Evolutionary conservation across 2,329 filamentous ascomycete genomes (phyloP), one percentile per base, ranked within the genome.

Genomic region (Emmonsiellopsis sp.): DNA sequence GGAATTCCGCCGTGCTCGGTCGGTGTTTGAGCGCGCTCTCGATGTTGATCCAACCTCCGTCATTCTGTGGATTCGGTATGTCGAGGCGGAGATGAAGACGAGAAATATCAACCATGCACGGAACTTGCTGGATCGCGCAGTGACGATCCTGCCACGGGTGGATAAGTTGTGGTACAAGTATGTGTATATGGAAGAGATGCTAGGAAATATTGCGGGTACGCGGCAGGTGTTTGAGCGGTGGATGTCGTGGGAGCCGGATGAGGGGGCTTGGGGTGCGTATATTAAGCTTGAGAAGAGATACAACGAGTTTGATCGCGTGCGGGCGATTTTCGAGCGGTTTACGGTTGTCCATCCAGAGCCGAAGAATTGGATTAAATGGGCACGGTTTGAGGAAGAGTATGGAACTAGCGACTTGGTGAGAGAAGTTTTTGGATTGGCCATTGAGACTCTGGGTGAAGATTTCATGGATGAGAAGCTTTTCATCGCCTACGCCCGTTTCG

Each of bases 101-200:
- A 79, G 91, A 60, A 95, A 95, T 68, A 96, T 98, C 76, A 95
- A 95, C 69, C 92, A 97, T 78, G 91, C 93, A 35, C 80, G 93
- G 55, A 98, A 98, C 68, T 73, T 98, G 50, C 81, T 98, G 51
- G 93, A 98, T 69, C 85, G 93, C 53, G 91, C 93, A n/a, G 89
- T 97, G 51, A 90, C 90, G 0, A 88, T 94, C 53, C 76, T 96
- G 40, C 93, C 93, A 5, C 79, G 93, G 54, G 82, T 97, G 41
- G 90, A 97, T 69, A 97, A 97, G 77, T 76, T 98, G 35, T 98
- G 93, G 93, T 98, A 95, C 77, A 97, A 97, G 70, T 98, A 96
- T 76, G 89, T 95, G 30, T 95, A 95, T 69, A 94, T 95, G 86
- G 92, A 97, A 75, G 93, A 98, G 79, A 97, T 92, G 73, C 79